These are phyloP conservation scores for Dendrobium catenatum DNA, from an alignment of 106 monocot genomes.

Conservation along the genomic window DNA sequence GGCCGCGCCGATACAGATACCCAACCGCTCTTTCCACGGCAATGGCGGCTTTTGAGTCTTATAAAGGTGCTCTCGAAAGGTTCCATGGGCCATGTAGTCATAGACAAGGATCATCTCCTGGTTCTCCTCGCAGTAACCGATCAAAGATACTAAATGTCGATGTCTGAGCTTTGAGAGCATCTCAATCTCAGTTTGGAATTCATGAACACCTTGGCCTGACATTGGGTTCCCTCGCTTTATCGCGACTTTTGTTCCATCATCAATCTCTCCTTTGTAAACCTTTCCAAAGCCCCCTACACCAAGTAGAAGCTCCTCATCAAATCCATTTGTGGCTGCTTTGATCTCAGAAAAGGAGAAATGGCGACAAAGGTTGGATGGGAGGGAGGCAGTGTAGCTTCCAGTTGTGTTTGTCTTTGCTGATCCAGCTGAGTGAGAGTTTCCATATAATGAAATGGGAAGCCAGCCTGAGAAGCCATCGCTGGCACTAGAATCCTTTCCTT, in stretches of 20 bases:
- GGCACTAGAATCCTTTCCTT: constrained; percentile 21
- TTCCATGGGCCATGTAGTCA: constrained; percentile 40
- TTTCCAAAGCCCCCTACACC: constrained; percentile 68
- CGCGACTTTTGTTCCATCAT: constrained; percentile 32
- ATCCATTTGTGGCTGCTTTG: constrained; percentile 45
- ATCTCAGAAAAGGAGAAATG: constrained; percentile 64
- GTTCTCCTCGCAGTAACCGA: constrained; percentile 27
- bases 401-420: constrained; percentile 59
- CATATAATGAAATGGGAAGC: constrained; percentile 51
- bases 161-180: constrained; percentile 72
- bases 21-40: constrained; percentile 34
- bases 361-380: constrained; percentile 50
- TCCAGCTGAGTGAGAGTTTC: constrained; percentile 41
- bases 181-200: constrained; percentile 45
- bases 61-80: constrained; percentile 57
- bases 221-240: constrained; percentile 49
- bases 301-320: constrained; percentile 54
- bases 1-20: constrained; percentile 24
- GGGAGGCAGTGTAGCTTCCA: constrained; percentile 46
- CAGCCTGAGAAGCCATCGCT: constrained; percentile 48
- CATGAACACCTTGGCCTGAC: constrained; percentile 43
- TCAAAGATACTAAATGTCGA: constrained; percentile 58
- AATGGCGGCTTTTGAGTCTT: constrained; percentile 38
- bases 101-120: constrained; percentile 22
- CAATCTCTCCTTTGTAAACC: constrained; percentile 40